These are phyloP conservation scores for Physcomitrium patens DNA, from an alignment of 225 moss, liverwort and hornwort genomes.

Conservation along the genomic window DNA sequence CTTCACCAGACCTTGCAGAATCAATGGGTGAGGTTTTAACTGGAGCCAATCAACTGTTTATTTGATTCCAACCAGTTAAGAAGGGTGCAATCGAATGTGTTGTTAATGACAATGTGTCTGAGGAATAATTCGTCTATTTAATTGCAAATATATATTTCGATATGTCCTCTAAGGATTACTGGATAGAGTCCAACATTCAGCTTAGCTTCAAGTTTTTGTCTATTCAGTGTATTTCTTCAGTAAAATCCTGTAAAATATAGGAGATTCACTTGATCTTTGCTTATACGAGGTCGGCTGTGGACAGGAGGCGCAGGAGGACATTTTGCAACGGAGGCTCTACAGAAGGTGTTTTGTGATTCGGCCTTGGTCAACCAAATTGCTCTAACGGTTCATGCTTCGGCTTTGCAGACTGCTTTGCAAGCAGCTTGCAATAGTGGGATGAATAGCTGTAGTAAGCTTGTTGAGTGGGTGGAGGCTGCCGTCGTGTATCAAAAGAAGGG, in stretches of 20 bases:
- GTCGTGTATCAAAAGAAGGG: conserved; percentile 86
- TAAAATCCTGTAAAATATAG: conserved; percentile 16
- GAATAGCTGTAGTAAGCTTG: conserved; percentile 60
- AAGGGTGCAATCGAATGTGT: conserved; percentile 5
- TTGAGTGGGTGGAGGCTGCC: conserved; percentile 96
- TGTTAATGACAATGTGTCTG: conserved; percentile 14
- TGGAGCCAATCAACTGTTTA: neutral
- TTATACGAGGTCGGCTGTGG: conserved; percentile 36
- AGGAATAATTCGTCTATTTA: neutral
- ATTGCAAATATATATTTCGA: neutral
- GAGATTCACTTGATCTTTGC: conserved; percentile 21
- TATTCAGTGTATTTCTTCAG: conserved; percentile 42
- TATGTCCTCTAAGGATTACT: conserved; percentile 5
- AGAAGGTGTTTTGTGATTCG: conserved; percentile 83
- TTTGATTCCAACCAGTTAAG: conserved; percentile 13
- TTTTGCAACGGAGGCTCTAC: conserved; percentile 81
- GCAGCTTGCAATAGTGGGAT: conserved; percentile 56
- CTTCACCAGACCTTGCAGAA: conserved; percentile 44
- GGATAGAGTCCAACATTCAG: neutral
- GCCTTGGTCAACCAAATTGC: conserved; percentile 73
- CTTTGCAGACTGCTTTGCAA: conserved; percentile 79
- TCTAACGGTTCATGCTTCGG: conserved; percentile 66
- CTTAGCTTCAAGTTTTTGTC: conserved; percentile 12
- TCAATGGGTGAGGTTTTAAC: conserved; percentile 47
- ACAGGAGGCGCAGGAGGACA: conserved; percentile 69